Evolutionary conservation across 768 basidiomycete species (phyloP), one percentile per base, ranked within the genome.

Genomic region (Termitomyces eurrhizus): DNA sequence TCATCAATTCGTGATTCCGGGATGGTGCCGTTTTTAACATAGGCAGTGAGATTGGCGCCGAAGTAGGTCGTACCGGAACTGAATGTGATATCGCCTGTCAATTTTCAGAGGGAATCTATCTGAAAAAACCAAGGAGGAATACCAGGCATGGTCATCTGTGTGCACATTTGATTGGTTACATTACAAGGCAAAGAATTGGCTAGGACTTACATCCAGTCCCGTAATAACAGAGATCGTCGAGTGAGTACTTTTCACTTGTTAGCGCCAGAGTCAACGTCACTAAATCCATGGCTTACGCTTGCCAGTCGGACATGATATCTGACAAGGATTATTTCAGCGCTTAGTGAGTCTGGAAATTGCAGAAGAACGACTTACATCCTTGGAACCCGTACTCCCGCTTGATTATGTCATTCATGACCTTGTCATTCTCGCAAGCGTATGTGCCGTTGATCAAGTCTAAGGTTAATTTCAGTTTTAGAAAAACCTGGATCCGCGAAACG

Each of bases 331-430:
- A 35, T 58, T 42, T 57, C 21, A 12, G 18, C 29, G 42, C 52
- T 24, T 2, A 26, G 54, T 9, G 16, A 24, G 53, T 29, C 6
- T 5, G 7, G n/a, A 5, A n/a, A 18, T 12, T 39, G 52, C 41
- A 2, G 24, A 35, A 29, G 29, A 21, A 51, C 0, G 29, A 75
- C 81, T 67, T 61, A 83, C 80, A 89, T 44, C 90, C 90, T 73
- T 88, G 88, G 78, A 92, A 93, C 11, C 86, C 89, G 56, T 80
- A 82, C 71, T 93, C 87, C 51, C 78, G 74, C 74, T 92, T 92
- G 60, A 92, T 75, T n/a, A 93, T 78, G 58, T 85, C 82, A 69
- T 91, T 91, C 69, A 91, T 67, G 52, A 84, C 77, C 62, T 84
- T 84, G 72, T 85, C 79, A 66, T 90, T 89, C 68, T 91, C 85